Base-by-base conservation (phyloP, 2,329 filamentous ascomycete species). In the Colletotrichum somersetense region DNA sequence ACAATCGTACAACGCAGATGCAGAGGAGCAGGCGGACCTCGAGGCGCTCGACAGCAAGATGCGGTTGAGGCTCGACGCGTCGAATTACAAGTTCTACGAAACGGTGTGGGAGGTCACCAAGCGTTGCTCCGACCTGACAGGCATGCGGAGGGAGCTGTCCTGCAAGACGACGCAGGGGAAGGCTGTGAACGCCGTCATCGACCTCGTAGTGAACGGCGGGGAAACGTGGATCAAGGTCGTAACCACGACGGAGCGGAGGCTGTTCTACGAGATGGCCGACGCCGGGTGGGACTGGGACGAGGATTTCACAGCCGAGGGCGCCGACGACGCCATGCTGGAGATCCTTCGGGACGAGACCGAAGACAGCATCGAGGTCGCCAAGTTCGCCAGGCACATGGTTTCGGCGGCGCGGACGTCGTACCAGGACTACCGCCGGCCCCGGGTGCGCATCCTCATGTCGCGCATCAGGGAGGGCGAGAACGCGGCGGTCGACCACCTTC, bases 201-300 rank as follows among this genome's bases (percentile, higher is more conserved):
- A 74, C 42, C 30, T 72, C n/a, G 72, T 74, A 14, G 73, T 65
- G 1, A 62, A 56, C 18, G 73, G 72, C 20, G 72, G 73, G n/a
- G 62, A 61, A 8, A 67, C 72, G 0, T 74, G 73, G 73, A 69
- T 74, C n/a, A 74, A 74, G 53, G 55, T 74, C 23, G 68, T 74
- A 5, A 74, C 72, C 6, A 74, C 73, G 3, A 74, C 73, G n/a
- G 67, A 74, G 53, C 62, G 73, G 14, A 35, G 81, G 38, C 76
- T 84, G 63, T 80, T 80, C 10, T 76, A 81, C 4, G 81, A 84
- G 57, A 81, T 84, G 82, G 78, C 78, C 3, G 82, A 83, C 57
- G 77, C 77, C n/a, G 83, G 83, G 5, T 84, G 83, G 83, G 77
- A 77, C 8, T 84, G 83, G 83, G 83, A 81, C 7, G 80, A 81